Base-by-base conservation (phyloP, 805 yeast genomes). In the Komagataella ulmi region DNA sequence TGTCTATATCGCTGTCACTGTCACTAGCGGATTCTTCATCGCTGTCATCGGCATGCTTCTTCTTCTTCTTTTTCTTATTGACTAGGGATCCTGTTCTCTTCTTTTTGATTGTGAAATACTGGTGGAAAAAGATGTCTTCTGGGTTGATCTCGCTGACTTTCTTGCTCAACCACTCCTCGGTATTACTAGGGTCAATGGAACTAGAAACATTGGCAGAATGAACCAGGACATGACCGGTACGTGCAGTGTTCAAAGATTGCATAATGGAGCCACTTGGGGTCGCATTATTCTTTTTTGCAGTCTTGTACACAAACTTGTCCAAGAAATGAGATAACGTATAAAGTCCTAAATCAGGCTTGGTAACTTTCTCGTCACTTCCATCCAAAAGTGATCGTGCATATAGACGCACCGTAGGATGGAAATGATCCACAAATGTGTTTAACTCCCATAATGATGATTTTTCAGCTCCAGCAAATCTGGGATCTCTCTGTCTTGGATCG, bases 191-290 rank as follows among this genome's bases (percentile, higher is more conserved):
- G 12, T 76, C 63, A n/a, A 73, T 77, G 3, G 65, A 65, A 14
- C 58, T 61, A 24, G 62, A 58, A 17, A 62, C 58, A 4, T 56
- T 56, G 30, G 52, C 51, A 40, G 58, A 62, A 55, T 70, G 74
- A 10, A 85, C 87, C 57, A 85, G 72, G 51, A 85, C 67, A 3
- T 82, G 70, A 7, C 85, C 87, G 18, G 87, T 82, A 55, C 83
- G 85, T 1, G 81, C 75, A 56, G 97, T 97, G 47, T 95, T 89
- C 57, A 93, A 73, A 50, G 99, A 98, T 73, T 93, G 99, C 98
- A 93, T 93, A 63, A 93, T 90, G 47, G 97, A 88, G 3, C 85
- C 73, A 61, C 98, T 98, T 64, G 85, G 82, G n/a, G 82, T 70
- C 40, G 72, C 65, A 17, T 81, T 73, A 66, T 84, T 86, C 59